These are phyloP conservation scores for Flaveria brownii DNA, from an alignment of 129 eudicot genomes.

Conservation along the genomic window DNA sequence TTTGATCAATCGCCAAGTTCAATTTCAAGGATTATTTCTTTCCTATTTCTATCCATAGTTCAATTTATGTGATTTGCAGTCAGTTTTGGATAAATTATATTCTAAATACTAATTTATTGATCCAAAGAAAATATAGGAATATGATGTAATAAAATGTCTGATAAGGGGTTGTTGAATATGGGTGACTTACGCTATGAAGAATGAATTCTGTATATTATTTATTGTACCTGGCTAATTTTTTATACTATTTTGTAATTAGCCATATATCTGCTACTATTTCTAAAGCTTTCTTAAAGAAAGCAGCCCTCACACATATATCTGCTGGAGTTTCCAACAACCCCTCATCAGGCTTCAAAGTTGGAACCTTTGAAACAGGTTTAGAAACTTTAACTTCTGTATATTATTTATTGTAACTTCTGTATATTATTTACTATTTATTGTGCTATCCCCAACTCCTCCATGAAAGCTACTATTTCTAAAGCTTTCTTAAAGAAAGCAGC, in stretches of 20 bases:
- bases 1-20: too few relatives aligned
- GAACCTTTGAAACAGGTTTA: slow-evolving; percentile 38
- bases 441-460: slow-evolving; percentile 88
- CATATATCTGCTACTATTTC: slow-evolving; percentile 98
- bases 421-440: too few relatives aligned
- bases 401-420: too few relatives aligned
- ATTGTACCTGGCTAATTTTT: slow-evolving; percentile 23
- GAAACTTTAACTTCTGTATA: slow-evolving; percentile 31
- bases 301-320: slow-evolving; percentile 95
- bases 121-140: background rate
- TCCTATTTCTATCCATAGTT: too few relatives aligned
- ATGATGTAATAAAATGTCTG: background rate
- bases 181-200: slow-evolving; percentile 5
- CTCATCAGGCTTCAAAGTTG: slow-evolving; percentile 77
- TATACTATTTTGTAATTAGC: too few relatives aligned
- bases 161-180: background rate
- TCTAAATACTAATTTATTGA: too few relatives aligned
- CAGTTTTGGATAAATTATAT: too few relatives aligned
- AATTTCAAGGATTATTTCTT: too few relatives aligned
- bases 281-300: slow-evolving; percentile 94
- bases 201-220: too few relatives aligned
- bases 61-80: too few relatives aligned
- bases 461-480: slow-evolving; percentile 91
- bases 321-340: slow-evolving; percentile 89
- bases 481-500: slow-evolving; percentile 99